phyloP scores from a whole-genome alignment of 1,139 yeast genomes.

The Lodderomyces theae region DNA sequence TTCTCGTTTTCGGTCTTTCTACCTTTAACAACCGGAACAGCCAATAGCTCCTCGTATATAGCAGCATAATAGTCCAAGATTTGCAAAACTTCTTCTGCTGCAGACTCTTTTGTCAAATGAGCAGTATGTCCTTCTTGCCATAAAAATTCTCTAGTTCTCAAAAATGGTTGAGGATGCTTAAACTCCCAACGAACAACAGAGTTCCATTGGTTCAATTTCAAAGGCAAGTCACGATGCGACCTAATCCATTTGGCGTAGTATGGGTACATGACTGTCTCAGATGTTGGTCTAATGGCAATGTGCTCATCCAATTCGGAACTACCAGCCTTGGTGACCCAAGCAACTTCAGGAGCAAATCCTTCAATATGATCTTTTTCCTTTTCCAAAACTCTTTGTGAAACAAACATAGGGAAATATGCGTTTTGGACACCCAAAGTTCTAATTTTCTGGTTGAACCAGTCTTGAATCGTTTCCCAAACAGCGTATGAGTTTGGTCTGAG shows the following conservation, averaged over 20 bases:
- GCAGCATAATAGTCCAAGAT: conserved; percentile 84
- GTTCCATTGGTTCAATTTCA: conserved; percentile 98
- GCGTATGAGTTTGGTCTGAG: conserved; percentile 93
- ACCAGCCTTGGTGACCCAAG: conserved; percentile 99
- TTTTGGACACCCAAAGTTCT: conserved; percentile 88
- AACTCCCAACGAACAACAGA: conserved; percentile 99
- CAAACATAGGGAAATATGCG: conserved; percentile 98
- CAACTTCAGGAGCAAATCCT: conserved; percentile 99
- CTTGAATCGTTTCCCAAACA: conserved; percentile 93
- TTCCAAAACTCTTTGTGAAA: conserved; percentile 86
- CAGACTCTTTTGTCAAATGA: conserved; percentile 77
- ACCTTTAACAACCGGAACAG: conserved; percentile 97
- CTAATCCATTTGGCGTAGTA: conserved; percentile 99
- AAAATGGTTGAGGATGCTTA: conserved; percentile 98
- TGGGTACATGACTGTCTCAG: conserved; percentile 99
- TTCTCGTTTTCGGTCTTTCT: conserved; percentile 95
- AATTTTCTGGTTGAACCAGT: conserved; percentile 77
- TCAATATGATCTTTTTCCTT: conserved; percentile 98
- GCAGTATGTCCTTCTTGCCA: conserved; percentile 99
- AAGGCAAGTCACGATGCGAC: conserved; percentile 96
- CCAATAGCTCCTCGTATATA: conserved; percentile 85
- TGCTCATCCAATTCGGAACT: conserved; percentile 93
- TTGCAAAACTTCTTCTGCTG: conserved; percentile 78
- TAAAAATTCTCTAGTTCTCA: conserved; percentile 97
- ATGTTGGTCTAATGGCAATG: conserved; percentile 98